These are phyloP conservation scores for Raffaelea ambrosiae DNA, from an alignment of 2,329 filamentous ascomycete species.

Conservation along the genomic window DNA sequence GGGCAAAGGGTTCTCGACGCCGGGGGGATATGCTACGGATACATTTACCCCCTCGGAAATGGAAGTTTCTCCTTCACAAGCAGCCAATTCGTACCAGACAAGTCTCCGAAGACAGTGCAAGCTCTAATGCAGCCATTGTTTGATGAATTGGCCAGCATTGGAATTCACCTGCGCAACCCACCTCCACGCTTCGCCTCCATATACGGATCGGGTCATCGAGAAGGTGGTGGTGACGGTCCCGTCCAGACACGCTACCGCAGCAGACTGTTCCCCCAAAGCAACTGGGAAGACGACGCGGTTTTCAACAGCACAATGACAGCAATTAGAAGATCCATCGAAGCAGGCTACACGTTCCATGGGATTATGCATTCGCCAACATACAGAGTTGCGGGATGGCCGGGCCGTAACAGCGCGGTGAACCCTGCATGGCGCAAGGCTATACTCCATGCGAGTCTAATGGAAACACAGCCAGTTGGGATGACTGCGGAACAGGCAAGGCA, in stretches of 20 bases:
- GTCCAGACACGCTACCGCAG: constrained; percentile 19
- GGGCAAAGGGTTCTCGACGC: constrained; percentile 13
- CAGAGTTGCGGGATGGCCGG: constrained; percentile 13
- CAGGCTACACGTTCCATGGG: constrained; percentile 24
- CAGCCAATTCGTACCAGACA: constrained; percentile 17
- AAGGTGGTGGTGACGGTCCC: constrained; percentile 11
- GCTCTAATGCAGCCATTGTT: constrained; percentile 21
- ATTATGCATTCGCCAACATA: constrained; percentile 22
- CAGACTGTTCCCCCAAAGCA: constrained; percentile 25
- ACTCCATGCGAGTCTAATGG: constrained; percentile 16
- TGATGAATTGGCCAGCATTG: constrained; percentile 21
- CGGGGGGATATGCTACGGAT: constrained; percentile 17
- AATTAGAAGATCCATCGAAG: constrained; percentile 23
- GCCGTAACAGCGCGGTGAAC: constrained; percentile 13
- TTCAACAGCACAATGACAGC: constrained; percentile 20
- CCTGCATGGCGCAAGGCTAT: constrained; percentile 17
- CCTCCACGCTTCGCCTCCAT: constrained; percentile 1
- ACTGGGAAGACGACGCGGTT: constrained; percentile 18
- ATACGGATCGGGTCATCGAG: constrained; percentile 12
- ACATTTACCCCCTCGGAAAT: constrained; percentile 18
- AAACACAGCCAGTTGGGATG: constrained; percentile 6
- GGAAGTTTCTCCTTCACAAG: constrained; percentile 16
- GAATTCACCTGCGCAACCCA: constrained; percentile 16
- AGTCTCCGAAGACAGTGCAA: constrained; percentile 19
- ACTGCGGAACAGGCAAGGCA: constrained; percentile 3